Percentiles rank a stretch among this genome's conserved stretches.
phyloP scores from a whole-genome alignment of 352 stramenopile species.

The Blastocystis sp. region DNA sequence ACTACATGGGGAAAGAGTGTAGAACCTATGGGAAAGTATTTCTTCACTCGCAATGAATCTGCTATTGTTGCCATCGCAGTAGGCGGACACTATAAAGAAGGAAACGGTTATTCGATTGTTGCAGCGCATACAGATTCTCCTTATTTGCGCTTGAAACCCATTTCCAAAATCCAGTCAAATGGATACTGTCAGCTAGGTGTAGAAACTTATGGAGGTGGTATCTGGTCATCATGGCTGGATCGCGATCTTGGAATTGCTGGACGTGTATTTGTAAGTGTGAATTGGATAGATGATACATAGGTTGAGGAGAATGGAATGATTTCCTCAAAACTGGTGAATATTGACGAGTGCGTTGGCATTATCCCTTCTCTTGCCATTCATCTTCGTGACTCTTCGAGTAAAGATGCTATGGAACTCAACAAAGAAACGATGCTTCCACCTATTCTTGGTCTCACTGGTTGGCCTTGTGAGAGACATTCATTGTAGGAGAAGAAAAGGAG shows the following conservation, averaged over 20 bases:
- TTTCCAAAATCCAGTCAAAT: constrained; percentile 78
- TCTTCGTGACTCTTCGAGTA: constrained; percentile 74
- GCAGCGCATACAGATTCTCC: constrained; percentile 89
- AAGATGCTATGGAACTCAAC: constrained; percentile 82
- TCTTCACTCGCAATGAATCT: constrained; percentile 85
- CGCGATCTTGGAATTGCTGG: constrained; percentile 85
- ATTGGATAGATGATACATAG: constrained; percentile 62
- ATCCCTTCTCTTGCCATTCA: constrained; percentile 95
- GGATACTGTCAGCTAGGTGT: constrained; percentile 76
- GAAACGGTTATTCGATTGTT: constrained; percentile 88
- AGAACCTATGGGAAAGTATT: constrained; percentile 84
- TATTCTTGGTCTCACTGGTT: constrained; percentile 72
- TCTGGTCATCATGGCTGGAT: constrained; percentile 97
- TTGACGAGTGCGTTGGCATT: constrained; percentile 85
- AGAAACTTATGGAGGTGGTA: constrained; percentile 80
- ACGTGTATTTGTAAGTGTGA: constrained; percentile 75
- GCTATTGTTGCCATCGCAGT: constrained; percentile 87
- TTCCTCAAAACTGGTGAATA: constrained; percentile 76
- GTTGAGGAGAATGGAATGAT: constrained; percentile 30
- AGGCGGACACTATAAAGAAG: constrained; percentile 79
- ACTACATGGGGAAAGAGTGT: constrained; percentile 63
- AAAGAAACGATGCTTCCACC: constrained; percentile 89
- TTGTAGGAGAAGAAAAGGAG: background rate
- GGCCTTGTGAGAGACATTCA: background rate
- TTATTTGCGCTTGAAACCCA: constrained; percentile 87